Conservation (phyloP, 352 stramenopile species). For the Globisporangium megalacanthum region DNA sequence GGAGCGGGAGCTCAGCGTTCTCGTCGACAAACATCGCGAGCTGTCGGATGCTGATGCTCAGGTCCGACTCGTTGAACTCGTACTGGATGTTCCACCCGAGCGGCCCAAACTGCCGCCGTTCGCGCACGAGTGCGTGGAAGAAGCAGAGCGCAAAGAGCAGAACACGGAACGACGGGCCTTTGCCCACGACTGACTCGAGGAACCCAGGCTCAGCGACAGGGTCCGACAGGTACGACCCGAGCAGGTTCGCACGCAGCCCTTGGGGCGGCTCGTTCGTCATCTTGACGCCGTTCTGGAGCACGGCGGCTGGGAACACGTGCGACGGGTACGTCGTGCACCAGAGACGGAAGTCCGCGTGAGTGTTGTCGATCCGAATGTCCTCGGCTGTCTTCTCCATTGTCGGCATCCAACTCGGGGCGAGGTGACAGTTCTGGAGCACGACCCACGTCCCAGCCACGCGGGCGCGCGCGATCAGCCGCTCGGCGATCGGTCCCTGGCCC, state of each 20-base stretch:
- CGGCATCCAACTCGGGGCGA: slow-evolving; percentile 91
- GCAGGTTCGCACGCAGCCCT: slow-evolving; percentile 87
- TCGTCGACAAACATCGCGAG: slow-evolving; percentile 91
- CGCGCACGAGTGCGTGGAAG: slow-evolving; percentile 91
- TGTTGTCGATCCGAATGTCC: slow-evolving; percentile 75
- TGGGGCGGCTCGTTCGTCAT: slow-evolving; percentile 95
- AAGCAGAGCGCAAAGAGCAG: slow-evolving; percentile 90
- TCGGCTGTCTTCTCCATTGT: slow-evolving; percentile 91
- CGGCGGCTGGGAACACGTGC: slow-evolving; percentile 89
- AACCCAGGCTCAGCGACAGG: slow-evolving; percentile 89
- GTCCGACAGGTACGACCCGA: slow-evolving; percentile 90
- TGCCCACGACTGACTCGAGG: slow-evolving; percentile 64
- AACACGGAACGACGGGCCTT: slow-evolving; percentile 78
- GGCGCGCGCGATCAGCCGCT: slow-evolving; percentile 83
- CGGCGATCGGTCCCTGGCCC: slow-evolving; percentile 88
- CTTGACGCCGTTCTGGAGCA: slow-evolving; percentile 96
- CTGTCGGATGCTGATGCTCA: slow-evolving; percentile 90
- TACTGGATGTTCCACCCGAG: slow-evolving; percentile 96
- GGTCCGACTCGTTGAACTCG: slow-evolving; percentile 94
- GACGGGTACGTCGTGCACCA: slow-evolving; percentile 95
- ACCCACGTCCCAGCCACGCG: slow-evolving; percentile 86
- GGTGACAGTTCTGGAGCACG: slow-evolving; percentile 89
- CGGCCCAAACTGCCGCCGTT: slow-evolving; percentile 89
- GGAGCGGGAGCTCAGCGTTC: slow-evolving; percentile 81
- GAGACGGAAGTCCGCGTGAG: slow-evolving; percentile 86